phyloP scores from a whole-genome alignment of 139 green algal species.

The Micractinium conductrix region DNA sequence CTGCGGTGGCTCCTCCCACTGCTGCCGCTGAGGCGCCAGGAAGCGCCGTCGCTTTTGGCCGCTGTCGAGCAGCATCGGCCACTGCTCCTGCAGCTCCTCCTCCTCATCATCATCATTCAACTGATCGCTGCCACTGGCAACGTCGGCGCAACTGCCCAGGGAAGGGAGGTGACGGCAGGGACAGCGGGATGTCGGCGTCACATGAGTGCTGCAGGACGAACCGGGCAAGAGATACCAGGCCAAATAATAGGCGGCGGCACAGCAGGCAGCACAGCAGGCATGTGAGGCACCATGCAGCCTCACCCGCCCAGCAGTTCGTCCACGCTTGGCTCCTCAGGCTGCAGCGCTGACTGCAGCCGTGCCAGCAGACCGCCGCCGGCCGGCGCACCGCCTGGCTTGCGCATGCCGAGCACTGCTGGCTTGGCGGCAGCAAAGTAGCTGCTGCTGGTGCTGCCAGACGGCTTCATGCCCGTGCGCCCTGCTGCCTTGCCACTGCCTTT shows the following conservation, averaged over 20 bases:
- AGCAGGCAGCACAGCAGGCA: no score
- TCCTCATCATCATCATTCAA: neutral
- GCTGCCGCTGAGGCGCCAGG: neutral
- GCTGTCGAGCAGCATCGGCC: neutral
- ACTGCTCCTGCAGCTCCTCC: neutral
- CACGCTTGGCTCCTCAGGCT: neutral
- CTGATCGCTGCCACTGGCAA: no score
- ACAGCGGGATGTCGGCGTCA: neutral
- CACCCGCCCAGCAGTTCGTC: neutral
- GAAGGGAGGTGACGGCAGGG: no score
- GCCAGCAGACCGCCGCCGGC: constrained; percentile 6
- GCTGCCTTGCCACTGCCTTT: no score
- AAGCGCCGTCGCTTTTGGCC: neutral
- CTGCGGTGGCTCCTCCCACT: neutral
- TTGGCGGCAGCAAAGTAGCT: neutral
- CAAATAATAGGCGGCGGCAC: no score
- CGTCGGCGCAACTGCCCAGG: no score
- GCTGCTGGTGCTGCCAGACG: no score
- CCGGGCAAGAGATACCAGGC: no score
- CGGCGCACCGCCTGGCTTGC: neutral
- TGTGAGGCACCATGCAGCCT: neutral
- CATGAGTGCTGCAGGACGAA: neutral
- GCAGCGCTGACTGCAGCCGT: constrained; percentile 7
- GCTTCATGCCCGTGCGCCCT: no score
- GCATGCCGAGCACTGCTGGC: neutral